A percentile compares a stretch with the other conserved stretches of the same genome.
Conservation (phyloP, 208 protist species). For the Wallacemonas sp. region DNA sequence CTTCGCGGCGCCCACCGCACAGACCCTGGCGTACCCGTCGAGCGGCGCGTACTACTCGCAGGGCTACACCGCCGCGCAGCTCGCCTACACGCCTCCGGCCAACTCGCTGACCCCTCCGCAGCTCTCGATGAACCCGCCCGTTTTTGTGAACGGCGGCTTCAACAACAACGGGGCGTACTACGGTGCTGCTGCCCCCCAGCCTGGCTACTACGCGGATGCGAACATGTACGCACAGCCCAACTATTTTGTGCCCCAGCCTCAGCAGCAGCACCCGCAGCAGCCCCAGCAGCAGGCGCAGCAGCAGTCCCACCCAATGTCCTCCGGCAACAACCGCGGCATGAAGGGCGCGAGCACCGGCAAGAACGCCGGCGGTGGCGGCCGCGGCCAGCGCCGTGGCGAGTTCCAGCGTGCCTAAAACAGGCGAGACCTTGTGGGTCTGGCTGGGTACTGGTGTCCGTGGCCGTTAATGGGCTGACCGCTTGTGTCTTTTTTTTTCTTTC, state of each 20-base stretch:
- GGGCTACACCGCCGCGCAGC: neutral
- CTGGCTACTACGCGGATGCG: constrained; percentile 16
- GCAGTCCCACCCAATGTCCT: neutral
- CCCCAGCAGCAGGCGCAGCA: constrained; percentile 16
- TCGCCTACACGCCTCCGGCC: constrained; percentile 2
- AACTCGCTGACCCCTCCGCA: constrained; percentile 11
- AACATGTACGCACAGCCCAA: constrained; percentile 22
- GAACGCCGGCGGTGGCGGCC: constrained; percentile 13
- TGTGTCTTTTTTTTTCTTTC: no score
- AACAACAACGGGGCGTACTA: constrained; percentile 20
- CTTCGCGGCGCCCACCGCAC: constrained; percentile 3
- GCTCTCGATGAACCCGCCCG: neutral
- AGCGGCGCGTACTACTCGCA: constrained; percentile 11
- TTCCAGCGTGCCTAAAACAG: constrained; percentile 20
- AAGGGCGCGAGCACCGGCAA: constrained; percentile 16
- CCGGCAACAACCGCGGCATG: neutral
- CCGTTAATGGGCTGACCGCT: no score
- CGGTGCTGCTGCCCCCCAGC: neutral
- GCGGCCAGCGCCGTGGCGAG: constrained; percentile 14
- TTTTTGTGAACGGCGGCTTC: constrained; percentile 22
- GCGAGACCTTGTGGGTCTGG: no score
- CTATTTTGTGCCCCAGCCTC: constrained; percentile 19
- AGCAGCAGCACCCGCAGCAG: constrained; percentile 17
- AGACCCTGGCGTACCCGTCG: constrained; percentile 2
- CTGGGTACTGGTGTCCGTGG: no score